Evolutionary conservation across 352 stramenopile genomes (phyloP).

Genomic region (Pythium coloratum): DNA sequence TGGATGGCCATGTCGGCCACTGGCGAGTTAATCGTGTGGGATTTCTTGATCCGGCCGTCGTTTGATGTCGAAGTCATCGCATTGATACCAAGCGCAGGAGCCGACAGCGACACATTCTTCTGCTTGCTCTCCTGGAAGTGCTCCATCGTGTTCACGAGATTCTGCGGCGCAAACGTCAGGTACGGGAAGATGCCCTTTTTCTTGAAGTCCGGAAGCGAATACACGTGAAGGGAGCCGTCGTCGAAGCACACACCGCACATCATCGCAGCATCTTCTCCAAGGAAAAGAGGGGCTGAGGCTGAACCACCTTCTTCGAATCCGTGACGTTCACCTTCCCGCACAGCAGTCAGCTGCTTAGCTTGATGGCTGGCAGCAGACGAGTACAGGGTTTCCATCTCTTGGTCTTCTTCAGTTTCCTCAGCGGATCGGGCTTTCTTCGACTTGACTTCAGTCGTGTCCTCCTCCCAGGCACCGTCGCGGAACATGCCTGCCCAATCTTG

Average conservation of each 20-base stretch:
- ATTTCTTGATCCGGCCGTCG: conserved; percentile 79
- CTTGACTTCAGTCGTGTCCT: conserved; percentile 40
- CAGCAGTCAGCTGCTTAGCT: conserved; percentile 24
- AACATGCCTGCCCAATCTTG: conserved; percentile 87
- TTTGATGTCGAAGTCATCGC: conserved; percentile 67
- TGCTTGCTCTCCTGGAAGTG: conserved; percentile 57
- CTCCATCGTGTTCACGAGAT: conserved; percentile 74
- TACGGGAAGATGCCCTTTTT: conserved; percentile 82
- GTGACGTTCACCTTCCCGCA: conserved; percentile 26
- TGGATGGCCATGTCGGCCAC: conserved; percentile 85
- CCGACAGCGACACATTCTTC: conserved; percentile 53
- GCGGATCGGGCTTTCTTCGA: conserved; percentile 20
- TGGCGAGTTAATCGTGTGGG: conserved; percentile 76
- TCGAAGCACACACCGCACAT: conserved; percentile 86
- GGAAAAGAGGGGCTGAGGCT: conserved; percentile 52
- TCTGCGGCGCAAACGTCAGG: conserved; percentile 78
- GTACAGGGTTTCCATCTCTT: conserved; percentile 77
- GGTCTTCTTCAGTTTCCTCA: conserved; percentile 47
- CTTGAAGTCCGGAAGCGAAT: conserved; percentile 80
- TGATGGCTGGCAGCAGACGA: conserved; percentile 46
- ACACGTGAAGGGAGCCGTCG: conserved; percentile 80
- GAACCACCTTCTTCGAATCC: conserved; percentile 34
- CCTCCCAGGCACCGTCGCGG: conserved; percentile 53
- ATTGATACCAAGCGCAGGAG: conserved; percentile 70
- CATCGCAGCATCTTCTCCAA: conserved; percentile 57